phyloP scores from a whole-genome alignment of 2,329 filamentous ascomycete species.

The Thielaviopsis euricoi region DNA sequence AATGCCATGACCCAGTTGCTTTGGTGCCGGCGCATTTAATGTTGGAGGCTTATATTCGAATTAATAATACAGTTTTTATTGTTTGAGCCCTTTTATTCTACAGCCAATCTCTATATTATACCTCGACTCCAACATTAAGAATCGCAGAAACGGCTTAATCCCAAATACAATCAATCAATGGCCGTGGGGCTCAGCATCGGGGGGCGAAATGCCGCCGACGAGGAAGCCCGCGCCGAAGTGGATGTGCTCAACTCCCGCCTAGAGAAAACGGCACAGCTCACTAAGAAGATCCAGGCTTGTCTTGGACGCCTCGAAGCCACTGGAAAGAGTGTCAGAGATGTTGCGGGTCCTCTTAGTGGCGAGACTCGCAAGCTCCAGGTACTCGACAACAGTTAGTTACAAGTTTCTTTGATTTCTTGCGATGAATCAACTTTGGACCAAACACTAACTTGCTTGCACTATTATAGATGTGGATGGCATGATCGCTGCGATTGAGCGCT shows the following conservation, averaged over 20 bases:
- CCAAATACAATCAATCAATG: background rate
- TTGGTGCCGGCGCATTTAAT: background rate
- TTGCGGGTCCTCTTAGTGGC: conserved; percentile 79
- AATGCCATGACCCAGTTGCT: background rate
- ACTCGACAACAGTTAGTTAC: conserved; percentile 55
- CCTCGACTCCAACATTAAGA: background rate
- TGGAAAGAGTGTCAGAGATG: conserved; percentile 79
- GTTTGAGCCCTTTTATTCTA: background rate
- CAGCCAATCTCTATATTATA: background rate
- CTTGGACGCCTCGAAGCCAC: conserved; percentile 70
- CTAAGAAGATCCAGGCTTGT: conserved; percentile 88
- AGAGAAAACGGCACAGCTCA: conserved; percentile 83
- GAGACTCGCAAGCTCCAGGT: conserved; percentile 82
- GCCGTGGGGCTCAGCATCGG: conserved; percentile 7
- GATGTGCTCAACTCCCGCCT: conserved; percentile 57
- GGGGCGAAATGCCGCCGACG: conserved; percentile 36
- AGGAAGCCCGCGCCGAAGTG: conserved; percentile 53
- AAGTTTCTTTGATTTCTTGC: background rate
- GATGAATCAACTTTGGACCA: no score
- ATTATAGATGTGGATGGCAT: conserved; percentile 64
- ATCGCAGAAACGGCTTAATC: background rate
- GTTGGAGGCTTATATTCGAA: background rate
- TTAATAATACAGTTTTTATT: background rate
- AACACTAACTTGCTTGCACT: conserved; percentile 2
- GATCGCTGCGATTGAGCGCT: conserved; percentile 69